Conservation (phyloP, 441 rosid genomes). For the Corymbia citriodora region DNA sequence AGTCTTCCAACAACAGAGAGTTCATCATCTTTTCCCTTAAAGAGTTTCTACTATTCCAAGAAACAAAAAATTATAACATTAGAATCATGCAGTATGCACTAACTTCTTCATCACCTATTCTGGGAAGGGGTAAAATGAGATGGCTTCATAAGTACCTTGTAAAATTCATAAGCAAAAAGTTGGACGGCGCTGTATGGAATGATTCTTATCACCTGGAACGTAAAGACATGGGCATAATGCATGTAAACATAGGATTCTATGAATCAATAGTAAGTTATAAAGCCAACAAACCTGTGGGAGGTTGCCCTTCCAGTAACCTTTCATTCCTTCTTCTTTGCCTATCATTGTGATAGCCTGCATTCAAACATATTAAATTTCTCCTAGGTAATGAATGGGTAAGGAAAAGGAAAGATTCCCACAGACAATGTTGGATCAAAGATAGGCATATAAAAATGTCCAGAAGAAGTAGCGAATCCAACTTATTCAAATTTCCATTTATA, state of each 20-base stretch:
- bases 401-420: not conserved
- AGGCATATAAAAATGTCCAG: not conserved
- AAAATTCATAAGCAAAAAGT: constrained; percentile 86
- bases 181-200: constrained; percentile 95
- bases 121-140: not conserved
- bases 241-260: constrained; percentile 5
- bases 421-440: not conserved
- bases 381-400: not conserved
- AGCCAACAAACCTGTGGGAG: constrained; percentile 63
- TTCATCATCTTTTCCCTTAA: constrained; percentile 71
- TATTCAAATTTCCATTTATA: not conserved
- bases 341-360: constrained; percentile 68
- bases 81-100: not conserved
- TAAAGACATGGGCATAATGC: constrained; percentile 8
- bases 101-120: not conserved
- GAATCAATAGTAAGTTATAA: not conserved
- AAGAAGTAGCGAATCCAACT: not conserved
- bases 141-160: constrained; percentile 55
- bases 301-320: constrained; percentile 98
- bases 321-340: constrained; percentile 86
- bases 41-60: constrained; percentile 58
- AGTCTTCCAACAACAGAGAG: constrained; percentile 91
- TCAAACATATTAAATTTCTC: not conserved
- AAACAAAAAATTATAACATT: not conserved
- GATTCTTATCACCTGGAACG: constrained; percentile 77